Base-by-base conservation (phyloP, 2,329 filamentous ascomycete species). In the Ascomycota sp. region DNA sequence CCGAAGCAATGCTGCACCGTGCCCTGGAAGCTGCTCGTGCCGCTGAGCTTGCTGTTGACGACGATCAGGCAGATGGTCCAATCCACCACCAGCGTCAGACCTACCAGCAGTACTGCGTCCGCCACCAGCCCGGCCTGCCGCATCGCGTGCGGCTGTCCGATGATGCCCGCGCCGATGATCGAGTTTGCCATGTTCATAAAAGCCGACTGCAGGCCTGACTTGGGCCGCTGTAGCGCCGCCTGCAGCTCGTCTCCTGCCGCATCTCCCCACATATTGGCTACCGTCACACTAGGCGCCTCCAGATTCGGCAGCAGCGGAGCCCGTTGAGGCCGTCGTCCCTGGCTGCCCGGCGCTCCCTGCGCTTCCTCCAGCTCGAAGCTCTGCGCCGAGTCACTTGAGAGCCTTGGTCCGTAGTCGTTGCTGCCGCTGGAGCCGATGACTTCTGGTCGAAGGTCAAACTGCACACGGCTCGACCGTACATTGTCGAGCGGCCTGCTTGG, bases 131-230 rank as follows among this genome's bases (percentile, higher is more conserved):
- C 89, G 7, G 89, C 89, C 58, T 95, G 84, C 37, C 72, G 72
- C 49, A 98, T 76, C n/a, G 89, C 89, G 56, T 95, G 98, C 9
- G 89, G 84, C 56, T 98, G 89, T 4, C 80, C 72, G 47, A 76
- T 76, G 53, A 76, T 76, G 34, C 72, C 72, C 2, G 72, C 73
- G 29, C 72, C 73, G 43, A 98, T 93, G 52, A 98, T 98, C 46
- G 80, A 91, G 59, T 98, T 98, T 40, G 89, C 86, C 89, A 98
- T 98, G 57, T 98, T 98, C 83, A 95, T 92, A 44, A 98, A 95
- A 3, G 89, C 86, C 50, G 77, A 81, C 40, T 68, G 65, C 57
- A 95, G 66, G 6, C 78, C 77, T 37, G 81, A 92, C 57, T 86
- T 86, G 32, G 86, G 83, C 36, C 84, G 66, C 29, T 48, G 47